Conservation (phyloP, 139 green algal species). For the Prasinococcaceae sp. region DNA sequence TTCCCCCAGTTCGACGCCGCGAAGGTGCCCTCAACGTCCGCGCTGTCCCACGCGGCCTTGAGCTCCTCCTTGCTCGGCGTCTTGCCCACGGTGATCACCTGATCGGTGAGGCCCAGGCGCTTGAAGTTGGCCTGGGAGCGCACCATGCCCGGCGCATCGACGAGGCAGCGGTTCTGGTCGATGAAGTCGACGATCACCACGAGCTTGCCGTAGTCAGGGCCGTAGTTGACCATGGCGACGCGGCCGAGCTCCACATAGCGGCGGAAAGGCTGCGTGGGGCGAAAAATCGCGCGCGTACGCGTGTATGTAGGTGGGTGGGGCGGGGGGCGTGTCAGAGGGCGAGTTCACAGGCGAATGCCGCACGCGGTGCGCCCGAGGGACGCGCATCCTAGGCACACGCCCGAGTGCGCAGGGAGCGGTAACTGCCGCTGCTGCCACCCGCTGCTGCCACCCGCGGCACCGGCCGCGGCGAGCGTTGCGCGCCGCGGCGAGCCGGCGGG, state of each 20-base stretch:
- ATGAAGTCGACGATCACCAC: slow-evolving; percentile 75
- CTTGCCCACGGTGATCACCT: slow-evolving; percentile 78
- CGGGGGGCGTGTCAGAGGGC: too few relatives aligned
- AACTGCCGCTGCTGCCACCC: too few relatives aligned
- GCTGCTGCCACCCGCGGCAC: too few relatives aligned
- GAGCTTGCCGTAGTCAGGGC: slow-evolving; percentile 65
- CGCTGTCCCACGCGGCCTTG: slow-evolving; percentile 40
- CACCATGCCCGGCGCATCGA: slow-evolving; percentile 67
- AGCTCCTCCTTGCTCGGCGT: slow-evolving; percentile 78
- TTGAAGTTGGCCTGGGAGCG: slow-evolving; percentile 65
- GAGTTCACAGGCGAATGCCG: too few relatives aligned
- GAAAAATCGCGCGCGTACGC: too few relatives aligned
- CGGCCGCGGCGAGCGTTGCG: too few relatives aligned
- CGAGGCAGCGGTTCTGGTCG: slow-evolving; percentile 86
- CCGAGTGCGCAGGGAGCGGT: too few relatives aligned
- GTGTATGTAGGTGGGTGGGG: too few relatives aligned
- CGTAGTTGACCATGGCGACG: slow-evolving; percentile 82
- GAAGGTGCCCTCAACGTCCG: slow-evolving; percentile 80
- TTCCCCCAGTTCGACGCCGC: slow-evolving; percentile 63
- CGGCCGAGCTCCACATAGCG: slow-evolving; percentile 79
- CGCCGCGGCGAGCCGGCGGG: too few relatives aligned
- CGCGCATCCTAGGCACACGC: too few relatives aligned
- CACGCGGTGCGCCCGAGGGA: too few relatives aligned
- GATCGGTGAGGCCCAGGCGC: slow-evolving; percentile 81
- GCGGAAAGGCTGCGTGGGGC: slow-evolving; percentile 19